Conservation (phyloP, 306 rosid genomes). For the Aeschynomene evenia region DNA sequence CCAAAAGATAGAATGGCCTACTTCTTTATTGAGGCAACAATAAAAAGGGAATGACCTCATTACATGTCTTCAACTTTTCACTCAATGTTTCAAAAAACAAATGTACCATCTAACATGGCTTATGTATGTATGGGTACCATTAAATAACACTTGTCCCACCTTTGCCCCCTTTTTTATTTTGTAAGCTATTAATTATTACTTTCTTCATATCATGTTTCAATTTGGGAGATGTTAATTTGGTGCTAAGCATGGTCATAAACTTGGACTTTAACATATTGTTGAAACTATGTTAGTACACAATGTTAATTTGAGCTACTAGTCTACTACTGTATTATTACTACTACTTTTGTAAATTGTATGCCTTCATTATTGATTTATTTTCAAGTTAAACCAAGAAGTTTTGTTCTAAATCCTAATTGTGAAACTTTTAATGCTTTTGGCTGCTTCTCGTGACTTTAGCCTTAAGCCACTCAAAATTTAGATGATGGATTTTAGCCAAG, state of each 20-base stretch:
- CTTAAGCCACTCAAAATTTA: neutral
- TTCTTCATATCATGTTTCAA: neutral
- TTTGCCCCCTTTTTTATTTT: neutral
- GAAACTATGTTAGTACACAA: too few relatives aligned
- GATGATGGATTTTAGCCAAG: neutral
- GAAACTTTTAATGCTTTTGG: neutral
- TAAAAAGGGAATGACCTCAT: neutral
- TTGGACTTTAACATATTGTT: too few relatives aligned
- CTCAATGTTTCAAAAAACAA: neutral
- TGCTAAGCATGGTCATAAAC: neutral
- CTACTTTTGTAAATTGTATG: too few relatives aligned
- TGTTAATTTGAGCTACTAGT: too few relatives aligned
- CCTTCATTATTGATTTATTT: too few relatives aligned
- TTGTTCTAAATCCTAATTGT: too few relatives aligned
- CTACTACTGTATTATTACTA: too few relatives aligned
- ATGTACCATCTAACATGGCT: neutral
- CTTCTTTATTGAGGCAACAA: neutral
- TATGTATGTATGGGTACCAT: neutral
- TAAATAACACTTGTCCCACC: neutral
- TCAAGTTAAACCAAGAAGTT: neutral
- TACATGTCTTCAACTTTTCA: conserved; percentile 1
- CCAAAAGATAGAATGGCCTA: neutral
- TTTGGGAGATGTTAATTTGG: neutral
- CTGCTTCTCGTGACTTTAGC: neutral
- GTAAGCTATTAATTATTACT: too few relatives aligned